Evolutionary conservation across 1,284 basidiomycete species (phyloP).

Genomic region (Cutaneotrichosporon sp.): DNA sequence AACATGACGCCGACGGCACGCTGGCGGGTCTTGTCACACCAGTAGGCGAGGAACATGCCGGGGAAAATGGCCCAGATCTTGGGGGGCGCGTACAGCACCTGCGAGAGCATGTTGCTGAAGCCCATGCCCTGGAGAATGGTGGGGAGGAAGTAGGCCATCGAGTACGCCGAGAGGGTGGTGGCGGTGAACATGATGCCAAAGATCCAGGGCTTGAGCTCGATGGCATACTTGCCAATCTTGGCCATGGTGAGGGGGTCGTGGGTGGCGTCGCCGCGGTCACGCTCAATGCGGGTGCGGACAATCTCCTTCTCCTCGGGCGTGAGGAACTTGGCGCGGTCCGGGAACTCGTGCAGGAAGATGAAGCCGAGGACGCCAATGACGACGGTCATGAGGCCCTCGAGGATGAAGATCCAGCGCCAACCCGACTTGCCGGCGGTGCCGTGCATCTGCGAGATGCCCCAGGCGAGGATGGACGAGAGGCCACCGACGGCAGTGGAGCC

Average conservation of each 20-base stretch:
- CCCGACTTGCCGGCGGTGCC: conserved; percentile 10
- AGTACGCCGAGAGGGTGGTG: conserved; percentile 26
- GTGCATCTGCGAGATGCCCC: conserved; percentile 20
- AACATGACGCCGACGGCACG: conserved; percentile 15
- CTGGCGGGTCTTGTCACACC: conserved; percentile 41
- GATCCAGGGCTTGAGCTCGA: conserved; percentile 54
- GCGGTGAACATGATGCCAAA: conserved; percentile 53
- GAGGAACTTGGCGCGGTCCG: conserved; percentile 22
- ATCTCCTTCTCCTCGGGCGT: conserved; percentile 15
- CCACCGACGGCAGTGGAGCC: conserved; percentile 20
- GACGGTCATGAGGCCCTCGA: conserved; percentile 20
- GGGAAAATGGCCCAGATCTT: conserved; percentile 48
- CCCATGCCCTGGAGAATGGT: conserved; percentile 53
- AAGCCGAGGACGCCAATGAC: conserved; percentile 13
- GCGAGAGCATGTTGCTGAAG: conserved; percentile 41
- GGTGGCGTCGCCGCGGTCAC: conserved; percentile 47
- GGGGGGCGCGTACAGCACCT: conserved; percentile 52
- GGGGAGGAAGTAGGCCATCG: conserved; percentile 53
- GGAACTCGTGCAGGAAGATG: conserved; percentile 20
- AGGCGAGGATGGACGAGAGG: conserved; percentile 16
- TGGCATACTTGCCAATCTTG: conserved; percentile 45
- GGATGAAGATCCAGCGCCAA: conserved; percentile 27
- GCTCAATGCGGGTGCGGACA: conserved; percentile 17
- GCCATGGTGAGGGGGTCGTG: conserved; percentile 50
- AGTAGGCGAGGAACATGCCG: conserved; percentile 43